Base-by-base conservation (phyloP, 805 yeast species). In the Myxozyma nipponensis region DNA sequence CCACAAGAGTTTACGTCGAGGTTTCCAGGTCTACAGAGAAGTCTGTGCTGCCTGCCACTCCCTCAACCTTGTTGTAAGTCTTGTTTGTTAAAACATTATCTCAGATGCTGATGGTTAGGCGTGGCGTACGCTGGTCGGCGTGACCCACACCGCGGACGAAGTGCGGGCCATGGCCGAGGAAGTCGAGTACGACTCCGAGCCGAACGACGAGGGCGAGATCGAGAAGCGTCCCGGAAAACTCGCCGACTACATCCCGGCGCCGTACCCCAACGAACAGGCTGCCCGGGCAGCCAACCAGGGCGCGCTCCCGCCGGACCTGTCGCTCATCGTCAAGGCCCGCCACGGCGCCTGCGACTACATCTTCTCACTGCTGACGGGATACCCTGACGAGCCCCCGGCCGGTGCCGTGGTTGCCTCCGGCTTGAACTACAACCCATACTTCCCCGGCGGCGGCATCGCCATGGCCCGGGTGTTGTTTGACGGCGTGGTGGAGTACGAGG, bases 241-340 rank as follows among this genome's bases (percentile, higher is more conserved):
- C 68, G 90, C 98, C 57, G 98, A 93, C 74, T 79, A 84, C 73
- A 77, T 93, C 61, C 98, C 95, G 62, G 87, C 86, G 59, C 98
- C 98, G 51, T 93, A 93, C 72, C 87, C 88, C 61, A 93, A 93
- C 71, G 98, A 93, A 74, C 95, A 93, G 77, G 98, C 98, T 59
- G 98, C 98, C 44, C 87, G 98, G 78, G 96, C 98, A 62, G 97
- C 96, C 58, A 93, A 93, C 80, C 96, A 88, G 77, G 98, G 98
- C 74, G 97, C 98, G 58, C 79, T 86, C 62, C 98, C 98, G 59
- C 98, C 98, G 54, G 98, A 93, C 77, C 82, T 93, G 69, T 89
- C 97, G 36, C 79, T 93, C 72, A 88, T 93, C 67, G 95, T 91
- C 72, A 91, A 91, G 81, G 98, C 98, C 62, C 86, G 98, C 80